Evolutionary conservation across 78 protist species (phyloP).

Genomic region (Dictyostelium citrinum): DNA sequence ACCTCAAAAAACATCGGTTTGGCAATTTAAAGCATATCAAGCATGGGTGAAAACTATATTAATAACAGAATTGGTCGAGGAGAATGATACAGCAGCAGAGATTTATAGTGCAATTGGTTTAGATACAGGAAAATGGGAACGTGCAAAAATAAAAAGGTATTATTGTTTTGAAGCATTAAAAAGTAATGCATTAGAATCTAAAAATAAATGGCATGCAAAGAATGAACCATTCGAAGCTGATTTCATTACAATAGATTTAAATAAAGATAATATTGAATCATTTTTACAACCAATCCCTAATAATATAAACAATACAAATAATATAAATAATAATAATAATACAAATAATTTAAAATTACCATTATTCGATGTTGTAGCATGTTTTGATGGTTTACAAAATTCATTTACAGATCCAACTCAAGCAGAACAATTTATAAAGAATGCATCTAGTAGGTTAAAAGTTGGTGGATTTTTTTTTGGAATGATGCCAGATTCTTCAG

Average conservation of each 20-base stretch:
- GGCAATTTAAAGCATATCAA: slow-evolving; percentile 72
- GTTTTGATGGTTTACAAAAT: slow-evolving; percentile 79
- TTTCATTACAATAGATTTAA: slow-evolving; percentile 22
- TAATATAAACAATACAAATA: neutral
- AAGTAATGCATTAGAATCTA: slow-evolving; percentile 6
- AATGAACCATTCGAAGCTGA: slow-evolving; percentile 34
- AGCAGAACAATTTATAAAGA: slow-evolving; percentile 54
- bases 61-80: slow-evolving; percentile 73
- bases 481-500: slow-evolving; percentile 73
- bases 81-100: slow-evolving; percentile 32
- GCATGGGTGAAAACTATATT: slow-evolving; percentile 76
- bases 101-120: slow-evolving; percentile 58
- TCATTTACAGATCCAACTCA: slow-evolving; percentile 13
- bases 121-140: slow-evolving; percentile 75
- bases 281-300: neutral
- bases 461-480: slow-evolving; percentile 80
- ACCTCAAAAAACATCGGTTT: slow-evolving; percentile 34
- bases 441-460: slow-evolving; percentile 36
- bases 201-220: slow-evolving; percentile 13
- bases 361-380: slow-evolving; percentile 29
- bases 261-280: neutral
- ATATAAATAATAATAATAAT: neutral
- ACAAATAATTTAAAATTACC: neutral
- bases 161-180: slow-evolving; percentile 20
- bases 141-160: slow-evolving; percentile 61